Evolutionary conservation across 192 early-diverging fungal species (phyloP).

Genomic region (Phlyctochytrium bullatum): DNA sequence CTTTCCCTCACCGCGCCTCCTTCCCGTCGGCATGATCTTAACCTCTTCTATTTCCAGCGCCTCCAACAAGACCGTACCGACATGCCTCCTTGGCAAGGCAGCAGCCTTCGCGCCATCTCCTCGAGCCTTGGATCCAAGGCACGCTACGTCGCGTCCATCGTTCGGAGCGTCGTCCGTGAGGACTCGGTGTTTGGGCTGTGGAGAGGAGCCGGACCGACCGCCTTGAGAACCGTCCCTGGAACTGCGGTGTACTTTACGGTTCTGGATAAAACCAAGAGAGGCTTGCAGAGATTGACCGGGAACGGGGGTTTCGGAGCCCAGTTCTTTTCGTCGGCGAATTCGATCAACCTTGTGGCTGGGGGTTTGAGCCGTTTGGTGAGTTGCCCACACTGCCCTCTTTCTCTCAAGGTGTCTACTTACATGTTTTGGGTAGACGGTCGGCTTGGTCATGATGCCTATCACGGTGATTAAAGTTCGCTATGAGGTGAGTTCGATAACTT

Average conservation of each 20-base stretch:
- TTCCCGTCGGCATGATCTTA: not conserved
- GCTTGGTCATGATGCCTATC: constrained; percentile 91
- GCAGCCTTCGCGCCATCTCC: constrained; percentile 31
- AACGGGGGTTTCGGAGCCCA: too few species aligned
- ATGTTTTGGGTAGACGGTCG: constrained; percentile 64
- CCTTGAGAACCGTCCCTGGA: constrained; percentile 59
- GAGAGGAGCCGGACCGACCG: constrained; percentile 74
- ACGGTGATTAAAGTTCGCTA: constrained; percentile 89
- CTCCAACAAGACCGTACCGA: constrained; percentile 30
- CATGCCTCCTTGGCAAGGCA: constrained; percentile 3
- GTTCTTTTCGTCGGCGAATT: too few species aligned
- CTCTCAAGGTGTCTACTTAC: too few species aligned
- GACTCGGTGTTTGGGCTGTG: constrained; percentile 70
- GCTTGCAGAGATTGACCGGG: constrained; percentile 9
- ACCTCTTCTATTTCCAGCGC: constrained; percentile 7
- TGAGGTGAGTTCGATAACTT: constrained; percentile 56
- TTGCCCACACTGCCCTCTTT: not conserved
- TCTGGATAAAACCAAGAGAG: constrained; percentile 51
- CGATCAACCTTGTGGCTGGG: constrained; percentile 33
- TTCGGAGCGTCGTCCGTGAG: constrained; percentile 56
- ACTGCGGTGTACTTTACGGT: constrained; percentile 70
- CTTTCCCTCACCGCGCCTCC: not conserved
- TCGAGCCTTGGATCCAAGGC: not conserved
- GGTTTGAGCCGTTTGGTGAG: constrained; percentile 23
- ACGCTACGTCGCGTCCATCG: constrained; percentile 43